phyloP scores from a whole-genome alignment of 352 stramenopile genomes.

The Globisporangium cylindrosporum region DNA sequence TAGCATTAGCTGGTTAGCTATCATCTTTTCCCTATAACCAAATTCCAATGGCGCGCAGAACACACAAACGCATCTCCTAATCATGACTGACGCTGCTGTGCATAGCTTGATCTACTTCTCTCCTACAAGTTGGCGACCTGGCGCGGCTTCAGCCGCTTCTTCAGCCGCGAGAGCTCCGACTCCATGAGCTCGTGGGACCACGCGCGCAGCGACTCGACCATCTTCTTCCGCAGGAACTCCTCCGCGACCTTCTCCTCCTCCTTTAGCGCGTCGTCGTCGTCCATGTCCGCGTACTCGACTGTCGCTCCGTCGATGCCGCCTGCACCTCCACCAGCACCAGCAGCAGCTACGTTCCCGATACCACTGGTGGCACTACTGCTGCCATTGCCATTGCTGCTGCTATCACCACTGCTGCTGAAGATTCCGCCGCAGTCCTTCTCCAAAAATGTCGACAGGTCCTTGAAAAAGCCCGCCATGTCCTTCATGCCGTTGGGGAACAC shows the following conservation, averaged over 20 bases:
- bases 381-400: neutral
- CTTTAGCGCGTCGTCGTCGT: constrained; percentile 32
- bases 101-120: neutral
- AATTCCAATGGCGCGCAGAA: neutral
- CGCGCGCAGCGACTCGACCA: constrained; percentile 60
- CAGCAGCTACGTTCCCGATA: constrained; percentile 18
- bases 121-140: constrained; percentile 50
- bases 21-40: neutral
- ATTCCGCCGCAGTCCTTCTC: constrained; percentile 52
- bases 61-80: constrained; percentile 5
- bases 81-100: neutral
- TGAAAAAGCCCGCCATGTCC: constrained; percentile 73
- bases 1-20: neutral
- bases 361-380: constrained; percentile 6
- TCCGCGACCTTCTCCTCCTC: constrained; percentile 40
- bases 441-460: constrained; percentile 66
- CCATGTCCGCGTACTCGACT: constrained; percentile 35
- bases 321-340: neutral
- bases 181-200: constrained; percentile 78
- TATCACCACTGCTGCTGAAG: neutral
- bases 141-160: constrained; percentile 64
- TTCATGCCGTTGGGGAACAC: constrained; percentile 73
- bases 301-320: constrained; percentile 3
- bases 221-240: constrained; percentile 73
- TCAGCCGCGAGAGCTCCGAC: constrained; percentile 61